Evolutionary conservation across 2,329 filamentous ascomycete genomes (phyloP).

Genomic region (Xylariaceae sp.): DNA sequence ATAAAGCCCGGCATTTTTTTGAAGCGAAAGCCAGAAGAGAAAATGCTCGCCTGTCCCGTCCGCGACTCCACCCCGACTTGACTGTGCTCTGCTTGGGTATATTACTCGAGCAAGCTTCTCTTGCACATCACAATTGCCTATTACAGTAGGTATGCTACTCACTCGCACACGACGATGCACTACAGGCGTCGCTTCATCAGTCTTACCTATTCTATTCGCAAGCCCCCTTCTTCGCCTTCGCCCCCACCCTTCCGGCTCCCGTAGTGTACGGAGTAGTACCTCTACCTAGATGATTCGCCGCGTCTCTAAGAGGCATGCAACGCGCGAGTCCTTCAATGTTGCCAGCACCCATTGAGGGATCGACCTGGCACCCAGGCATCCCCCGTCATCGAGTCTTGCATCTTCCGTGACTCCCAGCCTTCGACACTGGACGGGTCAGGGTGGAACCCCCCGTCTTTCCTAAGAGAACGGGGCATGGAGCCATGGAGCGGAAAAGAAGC

Average conservation of each 20-base stretch:
- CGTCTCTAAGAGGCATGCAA: constrained; percentile 21
- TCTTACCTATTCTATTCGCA: constrained; percentile 19
- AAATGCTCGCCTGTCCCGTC: neutral
- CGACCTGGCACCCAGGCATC: constrained; percentile 28
- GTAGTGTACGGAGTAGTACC: neutral
- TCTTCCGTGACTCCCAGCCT: constrained; percentile 22
- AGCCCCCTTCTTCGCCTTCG: constrained; percentile 20
- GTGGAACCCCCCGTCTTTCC: neutral
- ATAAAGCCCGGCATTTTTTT: neutral
- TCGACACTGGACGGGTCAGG: constrained; percentile 25
- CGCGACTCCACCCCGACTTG: constrained; percentile 1
- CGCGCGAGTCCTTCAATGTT: constrained; percentile 26
- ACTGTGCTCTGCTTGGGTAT: neutral
- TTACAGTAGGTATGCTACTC: neutral
- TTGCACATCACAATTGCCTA: neutral
- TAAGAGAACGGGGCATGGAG: constrained; percentile 16
- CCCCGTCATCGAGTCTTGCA: constrained; percentile 27
- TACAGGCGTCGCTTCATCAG: constrained; percentile 24
- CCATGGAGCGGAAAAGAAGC: constrained; percentile 23
- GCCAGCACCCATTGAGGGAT: constrained; percentile 28
- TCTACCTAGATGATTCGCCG: constrained; percentile 25
- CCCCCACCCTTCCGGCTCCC: constrained; percentile 23
- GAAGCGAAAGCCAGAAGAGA: too few species aligned
- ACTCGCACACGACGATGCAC: neutral
- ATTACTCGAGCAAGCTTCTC: constrained; percentile 6